Conservation (phyloP, 2,329 filamentous ascomycete genomes). For the Simplicillium sp. region DNA sequence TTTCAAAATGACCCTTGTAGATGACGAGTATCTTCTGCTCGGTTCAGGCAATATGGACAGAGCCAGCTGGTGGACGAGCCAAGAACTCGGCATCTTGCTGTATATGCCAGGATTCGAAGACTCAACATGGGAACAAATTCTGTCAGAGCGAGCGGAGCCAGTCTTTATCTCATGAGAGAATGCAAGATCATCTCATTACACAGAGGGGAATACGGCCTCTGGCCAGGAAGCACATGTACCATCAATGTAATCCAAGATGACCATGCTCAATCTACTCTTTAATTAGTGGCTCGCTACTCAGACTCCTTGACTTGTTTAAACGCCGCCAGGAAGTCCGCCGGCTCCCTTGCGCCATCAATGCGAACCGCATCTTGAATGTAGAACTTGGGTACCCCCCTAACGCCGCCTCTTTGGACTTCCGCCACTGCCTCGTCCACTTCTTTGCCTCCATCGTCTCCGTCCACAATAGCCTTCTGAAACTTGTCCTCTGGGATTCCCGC, state of each 20-base stretch:
- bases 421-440: constrained; percentile 21
- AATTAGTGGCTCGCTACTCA: constrained; percentile 6
- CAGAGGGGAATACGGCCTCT: no score
- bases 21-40: constrained; percentile 56
- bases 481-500: constrained; percentile 36
- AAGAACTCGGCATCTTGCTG: constrained; percentile 65
- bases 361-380: constrained; percentile 58
- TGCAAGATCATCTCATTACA: no score
- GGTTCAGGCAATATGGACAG: constrained; percentile 80
- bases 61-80: constrained; percentile 79
- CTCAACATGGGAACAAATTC: constrained; percentile 27
- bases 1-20: constrained; percentile 68
- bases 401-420: constrained; percentile 17
- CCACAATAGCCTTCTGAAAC: constrained; percentile 25
- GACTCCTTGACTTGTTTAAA: constrained; percentile 48
- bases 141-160: constrained; percentile 24
- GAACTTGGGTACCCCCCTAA: constrained; percentile 65
- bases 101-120: constrained; percentile 29
- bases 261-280: background rate
- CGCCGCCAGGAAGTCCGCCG: constrained; percentile 51
- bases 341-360: constrained; percentile 60
- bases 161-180: constrained; percentile 13
- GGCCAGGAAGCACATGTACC: background rate
- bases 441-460: constrained; percentile 37
- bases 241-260: background rate